A percentile compares a stretch with the other conserved stretches of the same genome.
These are phyloP conservation scores for Aspergillus oerlinghausenensis DNA, from an alignment of 2,329 filamentous ascomycete genomes.

Conservation along the genomic window DNA sequence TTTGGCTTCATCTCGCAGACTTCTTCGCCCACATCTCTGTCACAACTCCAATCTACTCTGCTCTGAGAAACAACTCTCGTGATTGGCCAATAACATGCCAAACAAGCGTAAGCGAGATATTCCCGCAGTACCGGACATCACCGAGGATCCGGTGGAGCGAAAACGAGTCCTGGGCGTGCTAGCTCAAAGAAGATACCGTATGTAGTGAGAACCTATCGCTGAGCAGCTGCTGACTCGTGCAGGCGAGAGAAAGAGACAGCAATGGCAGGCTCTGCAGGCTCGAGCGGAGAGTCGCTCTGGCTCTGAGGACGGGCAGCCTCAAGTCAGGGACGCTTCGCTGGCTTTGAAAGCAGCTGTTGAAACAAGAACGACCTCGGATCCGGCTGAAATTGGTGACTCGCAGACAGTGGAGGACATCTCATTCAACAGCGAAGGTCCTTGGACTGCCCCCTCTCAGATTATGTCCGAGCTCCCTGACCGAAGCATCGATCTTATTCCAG, in stretches of 20 bases:
- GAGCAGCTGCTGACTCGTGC: neutral
- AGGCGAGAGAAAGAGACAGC: slow-evolving; percentile 16
- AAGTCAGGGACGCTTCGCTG: neutral
- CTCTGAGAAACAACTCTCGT: neutral
- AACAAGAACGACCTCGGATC: neutral
- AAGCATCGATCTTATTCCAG: neutral
- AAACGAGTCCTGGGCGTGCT: slow-evolving; percentile 53
- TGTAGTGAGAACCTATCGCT: neutral
- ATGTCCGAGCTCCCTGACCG: neutral
- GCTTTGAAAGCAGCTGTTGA: neutral
- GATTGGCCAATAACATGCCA: neutral
- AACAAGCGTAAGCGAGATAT: slow-evolving; percentile 2
- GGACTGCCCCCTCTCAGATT: neutral
- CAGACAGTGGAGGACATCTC: neutral
- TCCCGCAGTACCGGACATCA: slow-evolving; percentile 8
- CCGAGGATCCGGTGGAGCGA: slow-evolving; percentile 48
- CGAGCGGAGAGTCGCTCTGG: neutral
- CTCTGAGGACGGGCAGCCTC: neutral
- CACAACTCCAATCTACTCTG: neutral
- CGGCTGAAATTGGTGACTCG: neutral
- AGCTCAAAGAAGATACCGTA: slow-evolving; percentile 50
- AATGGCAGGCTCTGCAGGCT: slow-evolving; percentile 12
- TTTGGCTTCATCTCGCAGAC: neutral
- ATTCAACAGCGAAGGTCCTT: neutral
- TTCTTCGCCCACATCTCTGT: neutral